Percentiles rank a stretch among this genome's conserved stretches.
phyloP scores from a whole-genome alignment of 257 asterid genomes.

The Asclepias syriaca region DNA sequence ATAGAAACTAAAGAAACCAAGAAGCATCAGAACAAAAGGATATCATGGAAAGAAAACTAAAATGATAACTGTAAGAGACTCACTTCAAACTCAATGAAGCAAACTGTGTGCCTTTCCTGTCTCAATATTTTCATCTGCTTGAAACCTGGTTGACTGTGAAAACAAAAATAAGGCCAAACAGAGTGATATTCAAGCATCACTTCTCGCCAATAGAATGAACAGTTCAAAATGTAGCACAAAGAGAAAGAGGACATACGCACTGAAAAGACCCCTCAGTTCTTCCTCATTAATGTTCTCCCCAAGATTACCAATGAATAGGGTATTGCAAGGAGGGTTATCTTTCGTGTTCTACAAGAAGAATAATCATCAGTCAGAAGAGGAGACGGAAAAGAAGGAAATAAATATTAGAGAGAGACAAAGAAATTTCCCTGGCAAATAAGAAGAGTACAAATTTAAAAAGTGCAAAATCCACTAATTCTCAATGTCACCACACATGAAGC shows the following conservation, averaged over 20 bases:
- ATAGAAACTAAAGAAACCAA: slow-evolving; percentile 4
- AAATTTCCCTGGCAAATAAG: background rate
- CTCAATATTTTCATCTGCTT: slow-evolving; percentile 97
- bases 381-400: background rate
- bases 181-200: slow-evolving; percentile 13
- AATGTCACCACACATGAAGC: background rate
- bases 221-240: slow-evolving; percentile 2
- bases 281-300: slow-evolving; percentile 96
- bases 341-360: slow-evolving; percentile 65
- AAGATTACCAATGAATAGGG: slow-evolving; percentile 95
- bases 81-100: slow-evolving; percentile 99
- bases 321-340: slow-evolving; percentile 98
- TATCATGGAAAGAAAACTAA: background rate
- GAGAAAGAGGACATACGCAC: slow-evolving; percentile 40
- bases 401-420: background rate
- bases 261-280: slow-evolving; percentile 82
- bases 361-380: slow-evolving; percentile 1
- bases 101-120: slow-evolving; percentile 97
- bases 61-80: slow-evolving; percentile 21
- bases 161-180: background rate
- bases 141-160: slow-evolving; percentile 88
- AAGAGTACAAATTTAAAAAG: background rate
- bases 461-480: background rate
- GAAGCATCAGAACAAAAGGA: slow-evolving; percentile 11
- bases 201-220: background rate